Percentiles rank a stretch among this genome's conserved stretches.
phyloP scores from a whole-genome alignment of 2,329 filamentous ascomycete genomes.

The Metarhizium rileyi region DNA sequence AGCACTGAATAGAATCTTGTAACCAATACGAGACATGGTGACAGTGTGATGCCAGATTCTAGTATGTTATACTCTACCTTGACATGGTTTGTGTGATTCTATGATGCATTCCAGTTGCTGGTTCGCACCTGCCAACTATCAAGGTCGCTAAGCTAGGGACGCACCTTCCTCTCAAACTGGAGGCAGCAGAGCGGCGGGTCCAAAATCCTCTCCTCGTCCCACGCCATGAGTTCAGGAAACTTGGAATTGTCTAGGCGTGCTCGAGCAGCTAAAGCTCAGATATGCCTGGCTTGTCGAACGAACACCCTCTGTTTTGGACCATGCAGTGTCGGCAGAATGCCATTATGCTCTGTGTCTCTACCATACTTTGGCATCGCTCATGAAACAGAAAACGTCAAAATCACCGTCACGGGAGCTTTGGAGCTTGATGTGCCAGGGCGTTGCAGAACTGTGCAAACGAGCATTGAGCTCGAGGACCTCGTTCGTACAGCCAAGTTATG shows the following conservation, averaged over 20 bases:
- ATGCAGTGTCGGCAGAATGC: slow-evolving; percentile 5
- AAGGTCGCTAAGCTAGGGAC: not conserved
- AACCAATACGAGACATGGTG: slow-evolving; percentile 2
- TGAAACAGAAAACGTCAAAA: slow-evolving; percentile 13
- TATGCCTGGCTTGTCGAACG: not conserved
- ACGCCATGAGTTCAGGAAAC: not conserved
- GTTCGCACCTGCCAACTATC: not conserved
- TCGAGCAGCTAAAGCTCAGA: not conserved
- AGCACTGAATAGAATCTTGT: slow-evolving; percentile 1
- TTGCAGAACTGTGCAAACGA: slow-evolving; percentile 7
- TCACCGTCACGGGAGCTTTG: slow-evolving; percentile 17
- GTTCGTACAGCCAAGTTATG: slow-evolving; percentile 19
- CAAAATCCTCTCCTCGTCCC: not conserved
- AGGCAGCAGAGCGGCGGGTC: not conserved
- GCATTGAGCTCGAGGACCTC: slow-evolving; percentile 15
- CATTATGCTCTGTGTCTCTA: slow-evolving; percentile 12
- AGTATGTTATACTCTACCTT: not conserved
- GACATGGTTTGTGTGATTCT: not conserved
- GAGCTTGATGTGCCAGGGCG: slow-evolving; percentile 15
- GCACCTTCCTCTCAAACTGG: not conserved
- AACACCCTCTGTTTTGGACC: not conserved
- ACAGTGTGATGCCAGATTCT: not conserved
- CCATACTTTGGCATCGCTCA: slow-evolving; percentile 16
- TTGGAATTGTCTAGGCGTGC: not conserved
- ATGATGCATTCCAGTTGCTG: not conserved